These are phyloP conservation scores for Lepidium didymum DNA, from an alignment of 345 rosid genomes.

Conservation along the genomic window DNA sequence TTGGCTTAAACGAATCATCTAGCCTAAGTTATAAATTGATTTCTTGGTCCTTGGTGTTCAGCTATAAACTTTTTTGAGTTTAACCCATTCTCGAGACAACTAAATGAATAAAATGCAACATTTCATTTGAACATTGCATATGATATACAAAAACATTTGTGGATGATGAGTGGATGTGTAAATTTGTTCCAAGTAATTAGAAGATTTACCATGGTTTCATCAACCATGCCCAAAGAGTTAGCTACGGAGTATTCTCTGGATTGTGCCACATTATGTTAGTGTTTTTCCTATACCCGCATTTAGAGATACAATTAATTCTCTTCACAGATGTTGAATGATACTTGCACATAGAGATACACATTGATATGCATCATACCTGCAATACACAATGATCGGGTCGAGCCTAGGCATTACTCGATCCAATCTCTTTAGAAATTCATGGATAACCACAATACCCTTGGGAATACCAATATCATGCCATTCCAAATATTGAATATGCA, in stretches of 20 bases:
- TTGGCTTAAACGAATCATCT: no score
- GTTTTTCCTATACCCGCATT: slow-evolving; percentile 99
- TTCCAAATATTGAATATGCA: slow-evolving; percentile 83
- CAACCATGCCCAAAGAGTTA: no score
- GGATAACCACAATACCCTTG: slow-evolving; percentile 52
- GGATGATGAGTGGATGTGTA: no score
- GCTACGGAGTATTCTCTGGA: slow-evolving; percentile 66
- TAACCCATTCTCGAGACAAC: no score
- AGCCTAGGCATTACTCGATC: slow-evolving; percentile 47
- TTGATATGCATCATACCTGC: slow-evolving; percentile 57
- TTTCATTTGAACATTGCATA: no score
- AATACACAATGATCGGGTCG: slow-evolving; percentile 85
- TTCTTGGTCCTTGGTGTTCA: no score
- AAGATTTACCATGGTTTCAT: no score
- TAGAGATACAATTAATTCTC: slow-evolving; percentile 27
- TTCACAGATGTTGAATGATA: slow-evolving; percentile 15
- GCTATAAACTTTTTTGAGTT: no score
- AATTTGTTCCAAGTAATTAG: no score
- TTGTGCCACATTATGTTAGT: slow-evolving; percentile 82
- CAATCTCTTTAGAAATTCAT: slow-evolving; percentile 65
- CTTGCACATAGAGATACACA: slow-evolving; percentile 2
- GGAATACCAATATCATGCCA: slow-evolving; percentile 99
- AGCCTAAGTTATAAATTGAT: no score
- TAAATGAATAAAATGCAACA: no score
- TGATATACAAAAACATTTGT: no score